phyloP scores from a whole-genome alignment of 2,329 filamentous ascomycete species.

The Paracoccidioides brasiliensis region DNA sequence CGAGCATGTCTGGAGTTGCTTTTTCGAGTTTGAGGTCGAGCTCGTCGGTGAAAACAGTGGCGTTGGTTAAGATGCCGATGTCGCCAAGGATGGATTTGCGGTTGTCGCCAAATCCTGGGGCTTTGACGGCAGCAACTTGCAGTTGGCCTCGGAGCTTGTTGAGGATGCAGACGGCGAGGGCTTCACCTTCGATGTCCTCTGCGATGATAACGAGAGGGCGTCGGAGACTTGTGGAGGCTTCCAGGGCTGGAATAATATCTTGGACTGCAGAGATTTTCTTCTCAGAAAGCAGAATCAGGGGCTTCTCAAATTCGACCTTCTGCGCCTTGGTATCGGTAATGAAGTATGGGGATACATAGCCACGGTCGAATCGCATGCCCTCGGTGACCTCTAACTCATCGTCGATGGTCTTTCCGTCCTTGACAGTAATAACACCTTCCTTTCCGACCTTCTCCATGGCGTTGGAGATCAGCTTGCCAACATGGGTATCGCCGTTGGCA shows the following conservation, averaged over 20 bases:
- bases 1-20: slow-evolving; percentile 88
- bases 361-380: slow-evolving; percentile 99
- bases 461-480: slow-evolving; percentile 89
- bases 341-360: slow-evolving; percentile 98
- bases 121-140: slow-evolving; percentile 97
- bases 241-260: slow-evolving; percentile 95
- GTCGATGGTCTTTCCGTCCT: slow-evolving; percentile 97
- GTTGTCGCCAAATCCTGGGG: slow-evolving; percentile 98
- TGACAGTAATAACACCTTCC: slow-evolving; percentile 99
- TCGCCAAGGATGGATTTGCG: slow-evolving; percentile 98
- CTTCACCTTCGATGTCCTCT: slow-evolving; percentile 98
- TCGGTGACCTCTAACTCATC: slow-evolving; percentile 98
- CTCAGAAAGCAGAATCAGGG: slow-evolving; percentile 93
- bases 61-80: slow-evolving; percentile 88
- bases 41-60: slow-evolving; percentile 95
- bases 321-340: slow-evolving; percentile 98
- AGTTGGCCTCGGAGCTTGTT: slow-evolving; percentile 99
- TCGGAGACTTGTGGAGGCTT: slow-evolving; percentile 89
- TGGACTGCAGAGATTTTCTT: slow-evolving; percentile 99
- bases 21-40: slow-evolving; percentile 99
- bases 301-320: slow-evolving; percentile 99
- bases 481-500: slow-evolving; percentile 90
- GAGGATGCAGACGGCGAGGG: slow-evolving; percentile 94
- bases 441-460: slow-evolving; percentile 99
- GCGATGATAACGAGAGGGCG: slow-evolving; percentile 96